Conservation (phyloP, 352 stramenopile species). For the Pythium inflatum region DNA sequence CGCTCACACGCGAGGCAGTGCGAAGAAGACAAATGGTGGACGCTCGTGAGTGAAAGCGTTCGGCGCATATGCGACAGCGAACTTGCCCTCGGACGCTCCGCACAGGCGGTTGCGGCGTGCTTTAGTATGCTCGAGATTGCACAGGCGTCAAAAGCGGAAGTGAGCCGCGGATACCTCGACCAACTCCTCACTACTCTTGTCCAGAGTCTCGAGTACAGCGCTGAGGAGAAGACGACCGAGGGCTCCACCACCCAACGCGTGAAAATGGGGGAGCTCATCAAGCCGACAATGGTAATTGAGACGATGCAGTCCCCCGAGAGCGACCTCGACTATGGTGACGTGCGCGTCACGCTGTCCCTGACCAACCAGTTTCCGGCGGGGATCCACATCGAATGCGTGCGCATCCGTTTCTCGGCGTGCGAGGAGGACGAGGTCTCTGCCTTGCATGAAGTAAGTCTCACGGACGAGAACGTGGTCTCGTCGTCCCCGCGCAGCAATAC, state of each 20-base stretch:
- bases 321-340: conserved; percentile 56
- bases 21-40: conserved; percentile 80
- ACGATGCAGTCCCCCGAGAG: conserved; percentile 53
- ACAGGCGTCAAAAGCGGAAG: conserved; percentile 48
- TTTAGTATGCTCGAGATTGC: conserved; percentile 67
- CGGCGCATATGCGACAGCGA: conserved; percentile 62
- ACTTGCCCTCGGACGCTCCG: conserved; percentile 52
- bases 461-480: not conserved
- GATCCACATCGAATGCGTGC: conserved; percentile 61
- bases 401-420: conserved; percentile 41
- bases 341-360: conserved; percentile 57
- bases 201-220: conserved; percentile 34
- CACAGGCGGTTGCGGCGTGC: conserved; percentile 59
- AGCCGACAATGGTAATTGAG: conserved; percentile 50
- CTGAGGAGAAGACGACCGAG: conserved; percentile 13
- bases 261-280: conserved; percentile 65
- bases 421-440: not conserved
- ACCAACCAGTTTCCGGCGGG: conserved; percentile 63
- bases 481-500: not conserved
- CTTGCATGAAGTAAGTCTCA: not conserved
- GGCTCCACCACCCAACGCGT: conserved; percentile 13
- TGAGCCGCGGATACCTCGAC: conserved; percentile 54
- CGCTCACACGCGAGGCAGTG: conserved; percentile 70
- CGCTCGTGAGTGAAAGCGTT: conserved; percentile 56
- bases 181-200: conserved; percentile 55